A percentile compares a stretch with the other conserved stretches of the same genome.
These are phyloP conservation scores for Chlorella sp. DNA, from an alignment of 139 green algal species.

Conservation along the genomic window DNA sequence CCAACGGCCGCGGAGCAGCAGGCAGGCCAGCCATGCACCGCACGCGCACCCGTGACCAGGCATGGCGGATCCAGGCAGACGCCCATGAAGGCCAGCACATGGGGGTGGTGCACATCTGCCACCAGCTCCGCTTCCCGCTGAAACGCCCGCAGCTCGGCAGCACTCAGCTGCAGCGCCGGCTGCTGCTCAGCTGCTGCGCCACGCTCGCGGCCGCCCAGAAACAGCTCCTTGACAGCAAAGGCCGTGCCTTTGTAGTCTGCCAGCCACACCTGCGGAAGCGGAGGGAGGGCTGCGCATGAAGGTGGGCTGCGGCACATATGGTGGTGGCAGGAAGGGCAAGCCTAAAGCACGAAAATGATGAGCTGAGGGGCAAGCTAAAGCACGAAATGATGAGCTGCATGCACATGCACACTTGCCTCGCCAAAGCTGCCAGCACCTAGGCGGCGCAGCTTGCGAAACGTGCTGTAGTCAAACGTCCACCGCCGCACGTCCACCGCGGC, in stretches of 20 bases:
- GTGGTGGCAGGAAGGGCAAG: too few relatives aligned
- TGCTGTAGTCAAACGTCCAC: neutral
- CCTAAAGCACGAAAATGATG: too few relatives aligned
- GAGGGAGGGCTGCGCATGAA: too few relatives aligned
- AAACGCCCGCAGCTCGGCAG: neutral
- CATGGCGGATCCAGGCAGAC: neutral
- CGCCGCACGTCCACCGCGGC: neutral
- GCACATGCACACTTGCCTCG: neutral
- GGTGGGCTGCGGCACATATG: neutral
- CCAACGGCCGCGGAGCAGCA: too few relatives aligned
- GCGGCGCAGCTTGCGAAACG: neutral
- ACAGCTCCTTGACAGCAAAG: constrained; percentile 1
- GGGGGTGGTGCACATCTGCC: neutral
- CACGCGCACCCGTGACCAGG: neutral
- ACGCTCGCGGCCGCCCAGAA: neutral
- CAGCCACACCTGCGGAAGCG: neutral
- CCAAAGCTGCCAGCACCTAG: neutral
- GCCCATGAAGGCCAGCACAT: constrained; percentile 5
- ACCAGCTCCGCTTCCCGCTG: neutral
- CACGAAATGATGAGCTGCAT: too few relatives aligned
- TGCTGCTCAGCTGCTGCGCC: neutral
- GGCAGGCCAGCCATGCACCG: neutral
- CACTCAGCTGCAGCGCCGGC: neutral
- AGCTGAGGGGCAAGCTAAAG: too few relatives aligned
- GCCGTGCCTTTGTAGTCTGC: neutral